Evolutionary conservation across 2,329 filamentous ascomycete species (phyloP).

Genomic region (Neofusicoccum sp.): DNA sequence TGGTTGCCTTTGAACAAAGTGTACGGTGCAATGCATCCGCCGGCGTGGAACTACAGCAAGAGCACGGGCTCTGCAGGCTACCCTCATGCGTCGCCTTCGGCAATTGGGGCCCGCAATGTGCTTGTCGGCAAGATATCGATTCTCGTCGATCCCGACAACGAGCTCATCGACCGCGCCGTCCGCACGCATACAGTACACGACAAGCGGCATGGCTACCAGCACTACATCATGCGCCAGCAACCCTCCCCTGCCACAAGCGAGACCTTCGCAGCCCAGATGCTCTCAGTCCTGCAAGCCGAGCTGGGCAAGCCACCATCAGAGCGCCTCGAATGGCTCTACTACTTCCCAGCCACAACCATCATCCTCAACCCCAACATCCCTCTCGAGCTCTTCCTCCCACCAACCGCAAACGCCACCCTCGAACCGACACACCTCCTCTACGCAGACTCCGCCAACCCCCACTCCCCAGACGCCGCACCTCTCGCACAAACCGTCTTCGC

Average conservation of each 20-base stretch:
- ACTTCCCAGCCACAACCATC: neutral
- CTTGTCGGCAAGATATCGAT: constrained; percentile 18
- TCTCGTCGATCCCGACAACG: constrained; percentile 10
- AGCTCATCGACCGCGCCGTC: constrained; percentile 36
- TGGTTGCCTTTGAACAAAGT: constrained; percentile 2
- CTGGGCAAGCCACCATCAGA: neutral
- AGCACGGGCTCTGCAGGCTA: neutral
- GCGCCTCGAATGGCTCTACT: constrained; percentile 5
- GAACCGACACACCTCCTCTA: neutral
- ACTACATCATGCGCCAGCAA: constrained; percentile 28
- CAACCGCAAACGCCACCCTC: neutral
- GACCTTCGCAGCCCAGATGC: neutral
- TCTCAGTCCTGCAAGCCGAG: neutral
- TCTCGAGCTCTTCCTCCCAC: constrained; percentile 4
- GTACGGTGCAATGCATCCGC: constrained; percentile 2
- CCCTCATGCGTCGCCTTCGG: neutral
- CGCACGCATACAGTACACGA: constrained; percentile 35
- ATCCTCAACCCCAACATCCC: constrained; percentile 6
- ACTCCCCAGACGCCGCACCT: neutral
- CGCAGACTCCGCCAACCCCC: neutral
- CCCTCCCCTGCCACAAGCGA: neutral
- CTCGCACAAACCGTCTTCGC: neutral
- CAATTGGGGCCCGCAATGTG: neutral
- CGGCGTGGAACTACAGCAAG: neutral
- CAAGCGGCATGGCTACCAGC: constrained; percentile 34